Evolutionary conservation across 306 rosid genomes (phyloP), one percentile per base, ranked within the genome.

Genomic region (Dicorynia guianensis): DNA sequence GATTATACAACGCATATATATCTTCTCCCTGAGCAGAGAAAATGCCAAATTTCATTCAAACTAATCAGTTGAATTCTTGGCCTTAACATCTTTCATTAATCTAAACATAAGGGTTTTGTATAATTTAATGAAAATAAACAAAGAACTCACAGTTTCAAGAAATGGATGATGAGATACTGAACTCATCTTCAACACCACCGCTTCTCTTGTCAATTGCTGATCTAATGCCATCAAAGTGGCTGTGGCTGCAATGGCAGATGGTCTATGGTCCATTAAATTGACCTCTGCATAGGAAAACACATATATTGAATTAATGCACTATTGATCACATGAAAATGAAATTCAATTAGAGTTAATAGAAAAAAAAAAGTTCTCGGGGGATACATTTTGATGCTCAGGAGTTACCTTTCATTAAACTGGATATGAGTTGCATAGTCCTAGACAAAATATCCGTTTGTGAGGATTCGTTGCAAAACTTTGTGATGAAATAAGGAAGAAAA

Each of bases 241-340:
- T 0, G 93, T 91, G 8, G 90, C 93, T 8, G 98, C 97, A 46
- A 95, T 53, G 20, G 63, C 88, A 53, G 98, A 95, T 5, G 98
- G 91, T 61, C 85, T 76, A 77, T 86, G 83, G 19, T 89, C 87
- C 81, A 85, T 71, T 55, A 87, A 60, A 69, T 85, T 90, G 58
- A 79, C 77, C 82, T 89, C 98, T 95, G 81, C 84, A 83, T 43
- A 69, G 47, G 63, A 55, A 7, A 55, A 52, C 64, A 63, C 25
- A 49, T 4, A 63, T 64, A 25, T 63, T 54, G 57, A 54, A 72
- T 83, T 34, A 63, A 30, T 74, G 64, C 70, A 55, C 5, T 46
- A 46, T 25, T 1, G 30, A 25, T 25, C 30, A 25, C 30, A 25
- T 25, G 30, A 25, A 25, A 25, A 25, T 25, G 30, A 25, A 25